phyloP scores from a whole-genome alignment of 2,329 filamentous ascomycete genomes.

The Ophiostoma ips region DNA sequence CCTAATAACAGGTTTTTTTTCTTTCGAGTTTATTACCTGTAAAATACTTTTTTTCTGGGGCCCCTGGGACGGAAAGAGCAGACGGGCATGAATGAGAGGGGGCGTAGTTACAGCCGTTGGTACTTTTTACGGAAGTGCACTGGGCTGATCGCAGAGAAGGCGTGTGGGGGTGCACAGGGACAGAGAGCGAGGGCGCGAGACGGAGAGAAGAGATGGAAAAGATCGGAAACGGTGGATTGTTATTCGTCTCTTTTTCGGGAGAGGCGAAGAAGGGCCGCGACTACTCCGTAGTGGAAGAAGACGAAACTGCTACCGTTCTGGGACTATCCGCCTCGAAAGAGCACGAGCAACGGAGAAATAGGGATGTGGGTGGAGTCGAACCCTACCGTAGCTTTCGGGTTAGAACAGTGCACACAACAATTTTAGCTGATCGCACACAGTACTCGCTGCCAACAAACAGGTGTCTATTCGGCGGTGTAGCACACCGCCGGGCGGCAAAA shows the following conservation, averaged over 20 bases:
- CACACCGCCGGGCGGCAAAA: too few species aligned
- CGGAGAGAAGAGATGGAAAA: too few species aligned
- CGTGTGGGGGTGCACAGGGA: neutral
- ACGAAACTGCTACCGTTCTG: too few species aligned
- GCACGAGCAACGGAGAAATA: neutral
- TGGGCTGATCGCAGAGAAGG: neutral
- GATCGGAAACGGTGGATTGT: too few species aligned
- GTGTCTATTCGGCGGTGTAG: too few species aligned
- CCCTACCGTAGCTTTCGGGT: neutral
- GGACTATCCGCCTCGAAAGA: too few species aligned
- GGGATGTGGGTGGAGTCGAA: neutral
- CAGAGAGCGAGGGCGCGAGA: neutral
- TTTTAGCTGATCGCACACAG: neutral
- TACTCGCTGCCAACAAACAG: neutral
- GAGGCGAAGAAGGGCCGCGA: too few species aligned
- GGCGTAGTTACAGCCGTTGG: neutral
- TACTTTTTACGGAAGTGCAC: neutral
- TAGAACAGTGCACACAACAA: neutral
- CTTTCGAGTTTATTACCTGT: neutral
- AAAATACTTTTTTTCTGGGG: slow-evolving; percentile 3
- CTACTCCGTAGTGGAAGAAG: too few species aligned
- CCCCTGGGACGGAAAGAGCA: slow-evolving; percentile 1
- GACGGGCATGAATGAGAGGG: neutral
- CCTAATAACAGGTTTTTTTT: neutral
- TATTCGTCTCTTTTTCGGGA: too few species aligned